Percentiles rank a stretch among this genome's conserved stretches.
These are phyloP conservation scores for Endogone sp. DNA, from an alignment of 192 early-diverging fungal genomes.

Conservation along the genomic window DNA sequence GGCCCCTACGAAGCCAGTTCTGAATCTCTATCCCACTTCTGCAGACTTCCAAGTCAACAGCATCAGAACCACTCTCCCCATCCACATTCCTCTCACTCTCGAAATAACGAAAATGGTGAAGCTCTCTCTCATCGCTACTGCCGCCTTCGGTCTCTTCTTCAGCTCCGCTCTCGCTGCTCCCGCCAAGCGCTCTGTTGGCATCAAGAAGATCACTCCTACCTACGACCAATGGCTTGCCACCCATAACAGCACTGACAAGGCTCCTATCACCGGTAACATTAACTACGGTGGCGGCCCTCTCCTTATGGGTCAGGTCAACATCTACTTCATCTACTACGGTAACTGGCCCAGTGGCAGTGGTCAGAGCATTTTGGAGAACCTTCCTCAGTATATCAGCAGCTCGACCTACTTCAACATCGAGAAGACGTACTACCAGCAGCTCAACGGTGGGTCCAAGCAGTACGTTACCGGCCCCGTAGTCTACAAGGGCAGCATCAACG, in stretches of 20 bases:
- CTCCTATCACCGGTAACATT: background rate
- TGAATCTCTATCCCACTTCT: no score
- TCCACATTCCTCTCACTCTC: background rate
- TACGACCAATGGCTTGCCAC: no score
- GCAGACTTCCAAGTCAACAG: no score
- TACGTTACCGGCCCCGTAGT: constrained; percentile 8
- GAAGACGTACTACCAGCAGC: constrained; percentile 17
- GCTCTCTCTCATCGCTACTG: background rate
- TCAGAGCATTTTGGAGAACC: constrained; percentile 9
- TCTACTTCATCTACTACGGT: constrained; percentile 17
- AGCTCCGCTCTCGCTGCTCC: background rate
- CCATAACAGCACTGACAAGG: background rate
- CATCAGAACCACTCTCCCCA: no score
- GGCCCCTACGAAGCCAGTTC: no score
- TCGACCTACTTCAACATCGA: constrained; percentile 18
- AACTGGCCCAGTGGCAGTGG: constrained; percentile 1
- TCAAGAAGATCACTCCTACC: background rate
- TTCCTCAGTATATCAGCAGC: background rate
- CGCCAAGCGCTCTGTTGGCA: background rate
- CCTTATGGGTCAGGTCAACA: constrained; percentile 7
- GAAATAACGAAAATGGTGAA: background rate
- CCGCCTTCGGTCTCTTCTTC: background rate
- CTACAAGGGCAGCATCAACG: background rate
- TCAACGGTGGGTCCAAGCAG: background rate
- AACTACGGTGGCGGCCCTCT: constrained; percentile 14